A percentile compares a stretch with the other conserved stretches of the same genome.
Evolutionary conservation across 176 grass and related monocot species (phyloP).

Genomic region (Poa annua): DNA sequence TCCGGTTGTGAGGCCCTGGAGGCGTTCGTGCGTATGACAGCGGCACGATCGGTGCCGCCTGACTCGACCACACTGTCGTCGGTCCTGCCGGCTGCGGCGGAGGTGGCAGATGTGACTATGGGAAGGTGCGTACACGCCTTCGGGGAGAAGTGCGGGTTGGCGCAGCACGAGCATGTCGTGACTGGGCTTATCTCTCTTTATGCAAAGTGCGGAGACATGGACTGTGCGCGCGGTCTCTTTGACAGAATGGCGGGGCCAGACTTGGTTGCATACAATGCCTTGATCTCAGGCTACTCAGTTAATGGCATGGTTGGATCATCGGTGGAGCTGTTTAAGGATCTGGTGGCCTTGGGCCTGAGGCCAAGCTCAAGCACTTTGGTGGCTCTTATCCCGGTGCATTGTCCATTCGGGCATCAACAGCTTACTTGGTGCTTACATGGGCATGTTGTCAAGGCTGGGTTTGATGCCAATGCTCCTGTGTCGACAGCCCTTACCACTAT

Average conservation of each 20-base stretch:
- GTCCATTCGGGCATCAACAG: conserved; percentile 59
- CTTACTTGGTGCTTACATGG: conserved; percentile 56
- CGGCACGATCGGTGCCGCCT: conserved; percentile 42
- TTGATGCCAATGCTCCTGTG: conserved; percentile 58
- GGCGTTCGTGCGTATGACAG: conserved; percentile 61
- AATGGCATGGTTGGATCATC: conserved; percentile 62
- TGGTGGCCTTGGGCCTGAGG: conserved; percentile 43
- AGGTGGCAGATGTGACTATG: conserved; percentile 43
- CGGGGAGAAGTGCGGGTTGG: conserved; percentile 48
- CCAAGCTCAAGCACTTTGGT: conserved; percentile 62
- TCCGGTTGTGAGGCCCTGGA: conserved; percentile 55
- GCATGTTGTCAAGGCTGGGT: conserved; percentile 47
- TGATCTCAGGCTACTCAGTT: conserved; percentile 70
- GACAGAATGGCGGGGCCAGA: conserved; percentile 57
- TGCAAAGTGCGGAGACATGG: conserved; percentile 59
- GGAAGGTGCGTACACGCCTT: conserved; percentile 67
- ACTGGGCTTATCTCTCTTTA: conserved; percentile 70
- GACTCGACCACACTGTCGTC: conserved; percentile 66
- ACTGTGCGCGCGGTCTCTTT: conserved; percentile 55
- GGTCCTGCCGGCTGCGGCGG: conserved; percentile 58
- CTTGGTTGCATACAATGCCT: conserved; percentile 73
- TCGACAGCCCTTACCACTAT: conserved; percentile 67
- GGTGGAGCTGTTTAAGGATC: conserved; percentile 60
- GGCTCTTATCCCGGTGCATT: conserved; percentile 66
- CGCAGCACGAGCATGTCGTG: conserved; percentile 50